A percentile compares a stretch with the other conserved stretches of the same genome.
phyloP scores from a whole-genome alignment of 169 alveolate species.

The Plasmodium berghei region DNA sequence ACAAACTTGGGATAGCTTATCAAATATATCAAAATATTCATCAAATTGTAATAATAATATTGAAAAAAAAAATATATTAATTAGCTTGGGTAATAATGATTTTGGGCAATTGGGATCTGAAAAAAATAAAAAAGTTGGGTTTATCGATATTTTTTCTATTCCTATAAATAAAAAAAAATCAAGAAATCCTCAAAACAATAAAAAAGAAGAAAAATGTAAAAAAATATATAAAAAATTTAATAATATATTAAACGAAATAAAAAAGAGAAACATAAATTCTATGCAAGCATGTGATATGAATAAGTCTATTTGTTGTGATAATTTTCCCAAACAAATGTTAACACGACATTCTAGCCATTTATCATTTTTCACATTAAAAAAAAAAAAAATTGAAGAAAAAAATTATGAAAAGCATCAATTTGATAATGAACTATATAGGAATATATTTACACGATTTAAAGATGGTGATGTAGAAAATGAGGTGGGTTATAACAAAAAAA shows the following conservation, averaged over 20 bases:
- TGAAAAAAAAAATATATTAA: constrained; percentile 53
- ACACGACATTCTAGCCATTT: constrained; percentile 21
- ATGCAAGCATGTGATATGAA: no score
- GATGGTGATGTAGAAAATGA: no score
- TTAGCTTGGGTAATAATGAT: constrained; percentile 54
- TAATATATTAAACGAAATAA: constrained; percentile 15
- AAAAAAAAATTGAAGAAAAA: no score
- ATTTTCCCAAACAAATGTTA: constrained; percentile 31
- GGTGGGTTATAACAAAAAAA: no score
- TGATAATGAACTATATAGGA: no score
- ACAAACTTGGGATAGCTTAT: constrained; percentile 43
- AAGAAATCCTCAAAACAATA: not conserved
- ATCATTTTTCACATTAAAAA: no score
- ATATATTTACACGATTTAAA: no score
- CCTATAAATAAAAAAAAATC: not conserved
- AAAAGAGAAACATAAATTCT: not conserved
- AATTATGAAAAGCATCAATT: no score
- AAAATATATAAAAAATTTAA: not conserved
- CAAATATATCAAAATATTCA: constrained; percentile 66
- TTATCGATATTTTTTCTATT: constrained; percentile 28
- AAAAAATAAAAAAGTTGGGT: constrained; percentile 25
- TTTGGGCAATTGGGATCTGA: constrained; percentile 62
- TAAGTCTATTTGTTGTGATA: constrained; percentile 21
- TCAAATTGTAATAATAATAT: constrained; percentile 51
- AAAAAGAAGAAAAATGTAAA: not conserved